Evolutionary conservation across 2,329 filamentous ascomycete genomes (phyloP), one percentile per base, ranked within the genome.

Genomic region (Tolypocladium ophioglossoides): DNA sequence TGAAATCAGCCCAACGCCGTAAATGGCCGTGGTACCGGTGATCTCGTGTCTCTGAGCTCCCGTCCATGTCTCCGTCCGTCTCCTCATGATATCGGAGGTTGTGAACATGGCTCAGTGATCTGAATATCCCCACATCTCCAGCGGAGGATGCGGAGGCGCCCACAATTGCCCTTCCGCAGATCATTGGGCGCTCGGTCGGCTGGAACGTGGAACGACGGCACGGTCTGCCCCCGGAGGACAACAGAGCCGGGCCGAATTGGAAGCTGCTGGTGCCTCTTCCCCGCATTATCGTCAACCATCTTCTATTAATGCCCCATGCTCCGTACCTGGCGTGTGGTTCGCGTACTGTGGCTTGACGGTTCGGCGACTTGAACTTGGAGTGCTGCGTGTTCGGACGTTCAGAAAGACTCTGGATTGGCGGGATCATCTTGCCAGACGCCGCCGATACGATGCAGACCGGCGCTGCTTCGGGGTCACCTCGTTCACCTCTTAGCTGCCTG

Each of bases 201-300:
- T n/a, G n/a, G n/a, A n/a, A n/a, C n/a, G n/a, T n/a, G n/a, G n/a
- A n/a, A n/a, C n/a, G n/a, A n/a, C n/a, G n/a, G n/a, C n/a, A n/a
- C n/a, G n/a, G n/a, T n/a, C n/a, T n/a, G n/a, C n/a, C n/a, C n/a
- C n/a, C 1, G 22, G 22, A n/a, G 32, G 12, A 34, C 49, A 30
- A 5, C 14, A 51, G 49, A 51, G 49, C 49, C 49, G 49, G 49
- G 32, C 49, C 49, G 49, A 51, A 39, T 51, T 37, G 32, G 34
- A 14, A 34, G 48, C 14, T 16, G 48, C 38, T 20, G 34, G 12
- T 50, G n/a, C n/a, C n/a, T n/a, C n/a, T n/a, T n/a, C n/a, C n/a
- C n/a, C n/a, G n/a, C n/a, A n/a, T n/a, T n/a, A n/a, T n/a, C n/a
- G n/a, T n/a, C n/a, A n/a, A n/a, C n/a, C n/a, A n/a, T n/a, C n/a